A percentile compares a stretch with the other conserved stretches of the same genome.
Conservation (phyloP, 768 basidiomycete genomes). For the Leccinum aurantiacum region DNA sequence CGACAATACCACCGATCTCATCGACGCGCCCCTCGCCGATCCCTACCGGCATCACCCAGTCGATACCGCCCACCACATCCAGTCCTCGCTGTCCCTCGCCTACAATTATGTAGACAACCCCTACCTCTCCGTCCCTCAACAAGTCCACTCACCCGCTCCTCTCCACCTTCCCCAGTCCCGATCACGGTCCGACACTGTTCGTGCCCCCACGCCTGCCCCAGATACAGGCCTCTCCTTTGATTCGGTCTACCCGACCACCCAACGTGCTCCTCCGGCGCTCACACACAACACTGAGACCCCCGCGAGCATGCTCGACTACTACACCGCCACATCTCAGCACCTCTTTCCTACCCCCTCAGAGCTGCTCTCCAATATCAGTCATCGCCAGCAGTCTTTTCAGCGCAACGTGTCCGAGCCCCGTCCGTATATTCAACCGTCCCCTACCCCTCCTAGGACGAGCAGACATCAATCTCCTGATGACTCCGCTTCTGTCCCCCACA, state of each 20-base stretch:
- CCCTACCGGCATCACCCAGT: not conserved
- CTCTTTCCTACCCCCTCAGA: constrained; percentile 70
- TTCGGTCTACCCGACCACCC: constrained; percentile 12
- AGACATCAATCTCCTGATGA: constrained; percentile 18
- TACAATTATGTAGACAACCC: constrained; percentile 19
- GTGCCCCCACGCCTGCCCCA: constrained; percentile 7
- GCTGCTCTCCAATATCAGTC: constrained; percentile 47
- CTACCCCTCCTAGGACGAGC: constrained; percentile 6
- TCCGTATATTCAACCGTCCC: constrained; percentile 11
- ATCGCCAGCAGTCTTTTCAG: constrained; percentile 5
- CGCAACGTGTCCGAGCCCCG: constrained; percentile 6
- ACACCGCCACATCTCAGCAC: constrained; percentile 24
- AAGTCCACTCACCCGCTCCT: constrained; percentile 2
- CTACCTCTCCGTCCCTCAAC: constrained; percentile 1
- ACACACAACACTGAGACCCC: not conserved
- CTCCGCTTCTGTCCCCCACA: not conserved
- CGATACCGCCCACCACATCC: not conserved
- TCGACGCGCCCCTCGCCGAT: constrained; percentile 10
- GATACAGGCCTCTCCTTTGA: constrained; percentile 8
- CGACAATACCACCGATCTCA: constrained; percentile 7
- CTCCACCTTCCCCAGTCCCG: not conserved
- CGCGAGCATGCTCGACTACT: constrained; percentile 22
- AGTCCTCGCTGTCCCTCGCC: constrained; percentile 4
- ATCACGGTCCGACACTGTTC: constrained; percentile 3
- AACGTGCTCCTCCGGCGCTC: not conserved